Evolutionary conservation across 2,329 filamentous ascomycete genomes (phyloP), one percentile per base, ranked within the genome.

Genomic region (Hansfordia pulvinata): DNA sequence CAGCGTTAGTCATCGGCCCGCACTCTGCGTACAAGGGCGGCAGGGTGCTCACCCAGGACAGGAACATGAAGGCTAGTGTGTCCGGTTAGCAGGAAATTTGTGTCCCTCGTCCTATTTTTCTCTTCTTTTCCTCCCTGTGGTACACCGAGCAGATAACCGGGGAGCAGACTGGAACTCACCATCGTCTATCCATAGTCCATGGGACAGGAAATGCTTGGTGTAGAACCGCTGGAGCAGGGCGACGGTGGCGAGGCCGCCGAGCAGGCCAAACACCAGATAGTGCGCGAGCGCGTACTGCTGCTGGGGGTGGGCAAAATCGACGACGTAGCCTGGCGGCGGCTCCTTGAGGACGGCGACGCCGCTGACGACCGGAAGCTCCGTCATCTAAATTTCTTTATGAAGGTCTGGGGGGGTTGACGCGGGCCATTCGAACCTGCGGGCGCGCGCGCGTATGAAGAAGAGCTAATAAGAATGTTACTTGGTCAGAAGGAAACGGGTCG

Each of bases 241-340:
- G 8, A 23, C 11, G 21, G 21, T 23, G 12, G 21, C 21, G 12
- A 23, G 10, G 12, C 12, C 6, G 5, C 21, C 21, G 12, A 23
- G 13, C 12, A 11, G 9, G 5, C 12, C 21, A 13, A 23, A 23
- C 10, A 23, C 21, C 12, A 23, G 12, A 14, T 23, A 23, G 12
- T 23, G 21, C 21, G 13, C 21, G 4, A 14, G 13, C 16, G 21
- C 21, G 10, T 5, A 23, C 12, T 14, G 8, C 21, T 23, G 21
- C 21, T 11, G 21, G 12, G 21, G 21, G 11, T 23, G 7, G 21
- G 21, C 21, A 23, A 23, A 23, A 14, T 23, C 16, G 21, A 23
- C 21, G 12, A 23, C 12, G 11, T 23, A 23, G 8, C 21, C 21
- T 8, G 21, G 21, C 12, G 21, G 21, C 10, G 21, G 12, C 12